Base-by-base conservation (phyloP, 371 early-diverging fungal genomes). In the Batrachochytrium dendrobatidis region DNA sequence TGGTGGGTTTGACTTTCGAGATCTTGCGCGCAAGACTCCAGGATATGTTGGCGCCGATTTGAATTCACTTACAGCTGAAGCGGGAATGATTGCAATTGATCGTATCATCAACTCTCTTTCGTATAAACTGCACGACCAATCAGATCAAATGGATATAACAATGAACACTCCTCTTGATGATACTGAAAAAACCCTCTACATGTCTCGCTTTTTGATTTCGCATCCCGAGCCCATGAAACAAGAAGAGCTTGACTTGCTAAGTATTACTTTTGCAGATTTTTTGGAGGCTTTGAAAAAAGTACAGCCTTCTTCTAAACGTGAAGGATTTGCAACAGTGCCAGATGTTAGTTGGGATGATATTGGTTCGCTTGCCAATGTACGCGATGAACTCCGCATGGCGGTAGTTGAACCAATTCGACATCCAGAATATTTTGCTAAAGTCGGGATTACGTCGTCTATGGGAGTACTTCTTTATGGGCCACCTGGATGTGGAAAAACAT, bases 21-120 rank as follows among this genome's bases (percentile, higher is more conserved):
- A 81, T 48, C 82, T 99, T 22, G 95, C 99, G 17, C 89, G 90
- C 61, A 79, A 90, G 61, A 95, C 97, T 0, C 99, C 99, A 22
- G 99, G 99, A 8, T 99, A 94, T 75, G 99, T 98, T 2, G 99
- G 99, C 39, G 97, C 98, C 5, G 99, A 99, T 80, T 77, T 99
- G 52, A 92, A 91, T 34, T 95, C 98, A 1, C 76, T 99, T 49
- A 92, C 93, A 2, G 83, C 93, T 0, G 94, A 97, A n/a, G 99
- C 99, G 0, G 99, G 99, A 49, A 83, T 95, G 60, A 81, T 92
- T 68, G 94, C 99, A 29, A 86, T 98, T 49, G 83, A 90, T 69
- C 85, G 99, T 58, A 91, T 98, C 56, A 90, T 92, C 73, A 78
- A 91, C 67, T 68, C 82, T 34, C 72, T 95, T n/a, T n/a, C 56